These are phyloP conservation scores for Exophiala phaeomuriformis DNA, from an alignment of 2,329 filamentous ascomycete genomes.

Conservation along the genomic window DNA sequence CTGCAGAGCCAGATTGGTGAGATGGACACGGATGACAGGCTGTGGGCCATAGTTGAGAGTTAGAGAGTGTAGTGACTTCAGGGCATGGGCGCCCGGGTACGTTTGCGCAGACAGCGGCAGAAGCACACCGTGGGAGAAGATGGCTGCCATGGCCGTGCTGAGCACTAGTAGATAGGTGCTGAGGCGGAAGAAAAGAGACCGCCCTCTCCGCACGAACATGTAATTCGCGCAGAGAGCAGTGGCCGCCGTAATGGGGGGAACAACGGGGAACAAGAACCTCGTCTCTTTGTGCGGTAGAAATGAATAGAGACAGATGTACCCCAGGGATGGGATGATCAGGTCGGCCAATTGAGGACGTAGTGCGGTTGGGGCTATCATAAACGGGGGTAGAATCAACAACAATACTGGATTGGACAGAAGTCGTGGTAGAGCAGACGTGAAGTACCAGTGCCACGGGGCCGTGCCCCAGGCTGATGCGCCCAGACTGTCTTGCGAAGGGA, in stretches of 20 bases:
- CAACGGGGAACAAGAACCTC: slow-evolving; percentile 83
- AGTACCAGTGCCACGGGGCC: slow-evolving; percentile 80
- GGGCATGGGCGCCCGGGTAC: slow-evolving; percentile 82
- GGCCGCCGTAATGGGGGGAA: slow-evolving; percentile 71
- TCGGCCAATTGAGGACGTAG: slow-evolving; percentile 46
- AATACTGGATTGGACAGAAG: slow-evolving; percentile 68
- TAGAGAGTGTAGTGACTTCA: slow-evolving; percentile 43
- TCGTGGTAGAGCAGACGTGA: slow-evolving; percentile 69
- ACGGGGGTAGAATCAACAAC: slow-evolving; percentile 36
- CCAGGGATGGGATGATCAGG: slow-evolving; percentile 57
- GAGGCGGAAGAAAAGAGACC: slow-evolving; percentile 51
- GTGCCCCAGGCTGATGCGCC: slow-evolving; percentile 76
- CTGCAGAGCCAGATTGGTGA: slow-evolving; percentile 57
- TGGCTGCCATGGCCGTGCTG: slow-evolving; percentile 56
- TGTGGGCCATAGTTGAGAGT: slow-evolving; percentile 23
- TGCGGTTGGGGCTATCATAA: neutral
- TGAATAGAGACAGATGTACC: slow-evolving; percentile 75
- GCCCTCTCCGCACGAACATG: slow-evolving; percentile 59
- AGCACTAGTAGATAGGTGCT: slow-evolving; percentile 50
- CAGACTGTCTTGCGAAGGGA: slow-evolving; percentile 55
- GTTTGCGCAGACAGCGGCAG: slow-evolving; percentile 78
- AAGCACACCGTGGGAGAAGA: slow-evolving; percentile 60
- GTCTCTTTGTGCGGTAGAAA: slow-evolving; percentile 91
- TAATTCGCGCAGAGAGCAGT: slow-evolving; percentile 67
- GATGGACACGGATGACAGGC: slow-evolving; percentile 40